Evolutionary conservation across 495 filamentous ascomycete genomes (phyloP), one percentile per base, ranked within the genome.

Genomic region (Penicillium taxi): DNA sequence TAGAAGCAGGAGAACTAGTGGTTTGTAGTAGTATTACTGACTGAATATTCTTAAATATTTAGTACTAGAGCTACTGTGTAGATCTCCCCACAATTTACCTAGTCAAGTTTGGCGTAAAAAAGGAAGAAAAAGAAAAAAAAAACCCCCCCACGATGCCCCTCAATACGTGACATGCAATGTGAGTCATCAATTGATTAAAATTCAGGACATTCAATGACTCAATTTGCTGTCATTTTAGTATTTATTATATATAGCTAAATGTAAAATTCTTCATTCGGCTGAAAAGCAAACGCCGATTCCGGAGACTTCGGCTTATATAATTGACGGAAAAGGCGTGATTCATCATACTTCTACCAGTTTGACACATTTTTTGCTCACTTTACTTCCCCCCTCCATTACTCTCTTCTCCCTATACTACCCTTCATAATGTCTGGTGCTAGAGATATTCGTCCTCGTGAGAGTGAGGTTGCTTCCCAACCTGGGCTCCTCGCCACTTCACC

Each of bases 401-500:
- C 12, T 17, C 24, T 34, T 7, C 22, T 25, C 16, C 24, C 11
- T 29, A 17, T 5, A 14, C 21, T 9, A 26, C 22, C 19, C 41
- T 26, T 19, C 15, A n/a, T n/a, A n/a, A 56, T 56, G 53, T 24
- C 53, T 9, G 31, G 39, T 21, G 53, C 53, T 25, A 52, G 39
- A 48, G 54, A 63, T 42, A 65, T 68, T 32, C 56, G 58, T 37
- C 34, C 52, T 38, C 50, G 44, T 39, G 45, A 52, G 34, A 55
- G 62, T 32, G 53, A 56, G 2, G 38, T 56, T 38, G 52, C 41
- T 32, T 41, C 53, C 24, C 44, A 62, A 13, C 68, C 74, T 25
- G 77, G 74, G 11, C 63, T 73, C 47, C 48, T 77, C 29, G 79
- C 78, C 14, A 74, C 72, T 12, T 83, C 80, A 17, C 82, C 84